Conservation (phyloP, 345 rosid species). For the Hibiscus trionum region DNA sequence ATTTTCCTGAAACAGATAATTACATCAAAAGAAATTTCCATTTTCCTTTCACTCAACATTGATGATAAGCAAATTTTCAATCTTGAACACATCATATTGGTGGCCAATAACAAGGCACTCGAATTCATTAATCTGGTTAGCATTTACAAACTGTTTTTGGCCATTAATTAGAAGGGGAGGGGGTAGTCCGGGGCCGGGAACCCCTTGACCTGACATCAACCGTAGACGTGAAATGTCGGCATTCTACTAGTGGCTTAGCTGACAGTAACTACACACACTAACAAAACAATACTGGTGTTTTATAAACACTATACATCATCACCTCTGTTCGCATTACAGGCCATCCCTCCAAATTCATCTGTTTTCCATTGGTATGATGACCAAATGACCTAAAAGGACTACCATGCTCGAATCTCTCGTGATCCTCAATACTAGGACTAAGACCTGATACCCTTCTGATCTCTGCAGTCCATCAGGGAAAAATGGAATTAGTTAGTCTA, state of each 20-base stretch:
- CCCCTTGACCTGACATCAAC: too few relatives aligned
- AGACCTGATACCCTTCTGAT: slow-evolving; percentile 54
- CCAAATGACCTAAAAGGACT: slow-evolving; percentile 74
- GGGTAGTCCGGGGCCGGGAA: too few relatives aligned
- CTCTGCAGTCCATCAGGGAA: slow-evolving; percentile 41
- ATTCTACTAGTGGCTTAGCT: too few relatives aligned
- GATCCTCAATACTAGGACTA: slow-evolving; percentile 45
- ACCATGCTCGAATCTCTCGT: slow-evolving; percentile 74
- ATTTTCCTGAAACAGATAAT: slow-evolving; percentile 51
- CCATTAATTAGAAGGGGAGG: too few relatives aligned
- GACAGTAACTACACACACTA: too few relatives aligned
- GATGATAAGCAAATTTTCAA: too few relatives aligned
- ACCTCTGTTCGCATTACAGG: slow-evolving; percentile 82
- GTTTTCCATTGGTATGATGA: slow-evolving; percentile 52
- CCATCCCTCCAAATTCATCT: slow-evolving; percentile 67
- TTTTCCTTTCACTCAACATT: too few relatives aligned
- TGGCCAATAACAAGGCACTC: too few relatives aligned
- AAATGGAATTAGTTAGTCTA: not conserved
- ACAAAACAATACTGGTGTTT: not conserved
- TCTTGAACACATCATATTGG: too few relatives aligned
- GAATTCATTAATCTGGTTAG: too few relatives aligned
- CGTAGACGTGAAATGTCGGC: too few relatives aligned
- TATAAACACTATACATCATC: slow-evolving; percentile 17
- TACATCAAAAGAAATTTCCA: not conserved
- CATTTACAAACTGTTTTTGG: too few relatives aligned